Percentiles rank a stretch among this genome's conserved stretches.
These are phyloP conservation scores for Ammopiptanthus mongolicus DNA, from an alignment of 306 rosid genomes.

Conservation along the genomic window DNA sequence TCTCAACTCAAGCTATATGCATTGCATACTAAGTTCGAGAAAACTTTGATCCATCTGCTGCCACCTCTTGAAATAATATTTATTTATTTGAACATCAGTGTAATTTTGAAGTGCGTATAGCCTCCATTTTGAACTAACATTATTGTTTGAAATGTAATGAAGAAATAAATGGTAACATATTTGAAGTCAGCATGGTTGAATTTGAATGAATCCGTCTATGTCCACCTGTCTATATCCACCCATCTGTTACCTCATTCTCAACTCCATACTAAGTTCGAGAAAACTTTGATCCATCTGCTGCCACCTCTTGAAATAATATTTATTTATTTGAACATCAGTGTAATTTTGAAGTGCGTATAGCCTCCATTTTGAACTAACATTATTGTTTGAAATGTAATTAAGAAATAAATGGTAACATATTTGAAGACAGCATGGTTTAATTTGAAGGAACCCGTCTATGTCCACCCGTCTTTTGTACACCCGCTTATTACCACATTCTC, in stretches of 20 bases:
- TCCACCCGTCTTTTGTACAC: too few species aligned
- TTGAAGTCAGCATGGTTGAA: constrained; percentile 11
- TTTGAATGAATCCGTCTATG: too few species aligned
- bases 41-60: background rate
- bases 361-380: background rate
- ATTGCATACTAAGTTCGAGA: background rate
- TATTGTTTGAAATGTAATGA: background rate
- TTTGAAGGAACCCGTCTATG: too few species aligned
- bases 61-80: background rate
- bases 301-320: background rate
- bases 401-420: background rate
- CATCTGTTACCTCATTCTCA: constrained; percentile 9
- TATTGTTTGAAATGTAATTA: background rate
- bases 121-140: background rate
- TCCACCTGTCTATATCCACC: too few species aligned
- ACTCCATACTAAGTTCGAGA: background rate
- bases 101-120: background rate
- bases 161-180: background rate
- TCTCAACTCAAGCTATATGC: background rate
- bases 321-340: background rate
- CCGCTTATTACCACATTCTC: constrained; percentile 8
- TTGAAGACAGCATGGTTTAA: constrained; percentile 10
- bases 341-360: background rate
- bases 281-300: background rate
- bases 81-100: background rate